phyloP scores from a whole-genome alignment of 768 basidiomycete species.

The Butyriboletus loyo region DNA sequence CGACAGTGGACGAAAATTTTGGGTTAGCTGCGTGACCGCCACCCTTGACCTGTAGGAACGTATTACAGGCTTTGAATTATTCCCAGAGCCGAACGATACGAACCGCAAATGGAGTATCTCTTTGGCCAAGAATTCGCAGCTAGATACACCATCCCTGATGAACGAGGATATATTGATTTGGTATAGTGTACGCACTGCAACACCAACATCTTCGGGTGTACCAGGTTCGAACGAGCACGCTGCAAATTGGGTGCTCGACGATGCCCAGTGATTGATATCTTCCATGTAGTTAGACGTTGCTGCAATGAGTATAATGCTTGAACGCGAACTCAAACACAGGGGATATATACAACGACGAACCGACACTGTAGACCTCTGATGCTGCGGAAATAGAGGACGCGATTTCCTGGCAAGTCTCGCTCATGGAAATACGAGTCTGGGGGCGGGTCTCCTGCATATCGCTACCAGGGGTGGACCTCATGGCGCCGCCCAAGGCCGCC shows the following conservation, averaged over 20 bases:
- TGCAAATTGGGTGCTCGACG: conserved; percentile 44
- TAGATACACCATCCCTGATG: background rate
- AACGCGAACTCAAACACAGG: background rate
- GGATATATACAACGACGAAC: background rate
- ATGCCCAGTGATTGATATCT: conserved; percentile 51
- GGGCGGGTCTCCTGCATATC: background rate
- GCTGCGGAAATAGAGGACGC: background rate
- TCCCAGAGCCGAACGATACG: background rate
- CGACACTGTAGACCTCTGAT: background rate
- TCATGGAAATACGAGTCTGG: background rate
- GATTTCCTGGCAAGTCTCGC: conserved; percentile 1
- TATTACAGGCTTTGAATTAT: background rate
- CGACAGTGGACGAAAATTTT: conserved; percentile 54
- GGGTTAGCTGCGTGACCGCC: conserved; percentile 57
- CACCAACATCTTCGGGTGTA: conserved; percentile 46
- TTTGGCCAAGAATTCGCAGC: conserved; percentile 39
- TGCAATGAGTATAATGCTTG: background rate
- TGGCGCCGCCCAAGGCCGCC: background rate
- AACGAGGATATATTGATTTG: background rate
- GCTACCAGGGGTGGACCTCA: background rate
- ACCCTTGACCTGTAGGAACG: conserved; percentile 49
- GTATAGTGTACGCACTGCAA: conserved; percentile 37
- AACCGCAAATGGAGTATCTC: conserved; percentile 31
- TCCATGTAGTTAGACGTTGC: conserved; percentile 32
- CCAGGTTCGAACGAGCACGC: conserved; percentile 60